Evolutionary conservation across 352 stramenopile species (phyloP), one percentile per base, ranked within the genome.

Genomic region (Globisporangium splendens): DNA sequence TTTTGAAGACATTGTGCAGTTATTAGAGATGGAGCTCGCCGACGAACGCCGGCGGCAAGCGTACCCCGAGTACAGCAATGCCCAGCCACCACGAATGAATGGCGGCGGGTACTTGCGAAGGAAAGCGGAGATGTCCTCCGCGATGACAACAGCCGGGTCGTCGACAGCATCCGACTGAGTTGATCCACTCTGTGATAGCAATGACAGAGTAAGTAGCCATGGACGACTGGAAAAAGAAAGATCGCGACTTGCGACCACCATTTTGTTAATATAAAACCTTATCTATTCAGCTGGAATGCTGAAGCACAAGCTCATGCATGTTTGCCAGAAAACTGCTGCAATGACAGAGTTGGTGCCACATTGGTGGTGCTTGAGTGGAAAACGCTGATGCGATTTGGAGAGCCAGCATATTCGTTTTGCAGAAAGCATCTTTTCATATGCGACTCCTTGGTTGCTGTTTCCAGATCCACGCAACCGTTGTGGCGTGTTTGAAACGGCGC

Each of bases 1-100:
- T 54, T 93, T 93, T 55, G 77, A 86, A 60, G 80, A 93, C 46
- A 91, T 93, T 33, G 83, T 93, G 41, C 77, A 86, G 61, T 49
- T 93, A 31, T 65, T 93, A 28, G 78, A 88, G 55, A 86, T 88
- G 56, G 83, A 93, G 56, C 61, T 93, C 18, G 59, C 65, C 24
- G 75, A 82, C 18, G 75, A 83, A 35, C 72, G 77, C 2, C 70
- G 74, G 22, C 65, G 63, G 8, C 70, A 79, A 59, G 56, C 53
- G 50, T 22, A 54, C 13, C 8, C 46, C 6, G 50, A 42, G 18
- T 64, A 60, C 33, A 35, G 28, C 28, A 10, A 35, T 35, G 12
- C 50, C 39, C 13, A n/a, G 44, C 14, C 33, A 18, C 33, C 59
- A 18, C 13, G 11, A 1, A 41, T 39, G 12, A 54, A 10, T 44